phyloP scores from a whole-genome alignment of 257 asterid species.

The Henckelia pumila region DNA sequence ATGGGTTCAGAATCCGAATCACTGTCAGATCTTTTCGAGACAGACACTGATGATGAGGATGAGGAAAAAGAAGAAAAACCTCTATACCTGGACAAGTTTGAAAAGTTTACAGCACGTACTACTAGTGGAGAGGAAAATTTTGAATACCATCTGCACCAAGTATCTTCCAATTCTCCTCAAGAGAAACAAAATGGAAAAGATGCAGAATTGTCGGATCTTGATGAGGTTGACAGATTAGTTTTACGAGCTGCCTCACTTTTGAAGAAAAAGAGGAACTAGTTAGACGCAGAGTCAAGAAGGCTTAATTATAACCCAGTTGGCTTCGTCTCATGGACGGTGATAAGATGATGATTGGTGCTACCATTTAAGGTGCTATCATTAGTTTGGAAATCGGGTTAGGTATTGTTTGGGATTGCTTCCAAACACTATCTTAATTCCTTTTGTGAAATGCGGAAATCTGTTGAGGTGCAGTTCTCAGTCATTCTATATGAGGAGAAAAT shows the following conservation, averaged over 20 bases:
- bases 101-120: constrained; percentile 49
- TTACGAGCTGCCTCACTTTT: constrained; percentile 83
- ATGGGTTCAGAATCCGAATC: constrained; percentile 68
- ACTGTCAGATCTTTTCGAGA: constrained; percentile 83
- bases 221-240: constrained; percentile 78
- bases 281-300: not conserved
- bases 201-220: constrained; percentile 50
- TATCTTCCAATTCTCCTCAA: constrained; percentile 60
- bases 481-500: no score
- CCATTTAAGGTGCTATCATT: not conserved
- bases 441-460: not conserved
- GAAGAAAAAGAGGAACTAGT: constrained; percentile 58
- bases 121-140: constrained; percentile 51
- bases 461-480: not conserved
- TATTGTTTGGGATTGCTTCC: no score
- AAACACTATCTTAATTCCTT: no score
- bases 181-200: constrained; percentile 41
- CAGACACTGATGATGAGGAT: constrained; percentile 56
- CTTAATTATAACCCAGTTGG: not conserved
- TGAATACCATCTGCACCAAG: constrained; percentile 59
- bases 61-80: constrained; percentile 44
- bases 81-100: constrained; percentile 71
- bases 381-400: not conserved
- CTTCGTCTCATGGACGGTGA: not conserved
- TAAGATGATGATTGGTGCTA: not conserved